Conservation (phyloP, 805 yeast genomes). For the Candida coleopterorum region DNA sequence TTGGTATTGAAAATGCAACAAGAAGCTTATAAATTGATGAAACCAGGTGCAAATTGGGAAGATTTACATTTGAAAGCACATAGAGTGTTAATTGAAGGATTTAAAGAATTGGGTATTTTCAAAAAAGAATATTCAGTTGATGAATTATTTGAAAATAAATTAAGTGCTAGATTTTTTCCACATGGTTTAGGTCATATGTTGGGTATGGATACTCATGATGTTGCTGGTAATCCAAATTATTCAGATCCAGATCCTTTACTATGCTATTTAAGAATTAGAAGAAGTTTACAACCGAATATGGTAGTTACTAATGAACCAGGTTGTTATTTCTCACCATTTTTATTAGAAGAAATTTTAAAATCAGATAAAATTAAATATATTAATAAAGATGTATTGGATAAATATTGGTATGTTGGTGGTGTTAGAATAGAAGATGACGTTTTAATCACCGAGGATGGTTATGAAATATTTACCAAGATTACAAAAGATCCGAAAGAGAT, state of each 20-base stretch:
- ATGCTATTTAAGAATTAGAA: conserved; percentile 73
- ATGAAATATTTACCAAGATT: conserved; percentile 74
- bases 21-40: conserved; percentile 63
- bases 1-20: conserved; percentile 80
- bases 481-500: conserved; percentile 86
- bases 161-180: conserved; percentile 81
- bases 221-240: conserved; percentile 84
- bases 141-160: conserved; percentile 66
- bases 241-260: conserved; percentile 76
- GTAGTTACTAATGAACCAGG: conserved; percentile 96
- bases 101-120: conserved; percentile 74
- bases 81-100: conserved; percentile 63
- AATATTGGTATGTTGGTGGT: conserved; percentile 90
- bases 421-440: conserved; percentile 95
- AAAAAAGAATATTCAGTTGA: conserved; percentile 47
- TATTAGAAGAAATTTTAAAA: conserved; percentile 58
- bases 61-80: conserved; percentile 79
- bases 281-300: conserved; percentile 70
- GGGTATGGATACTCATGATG: conserved; percentile 96
- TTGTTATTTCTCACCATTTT: conserved; percentile 78
- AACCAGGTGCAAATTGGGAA: conserved; percentile 86
- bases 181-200: conserved; percentile 93
- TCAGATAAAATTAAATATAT: conserved; percentile 53
- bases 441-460: conserved; percentile 69
- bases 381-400: conserved; percentile 59